These are phyloP conservation scores for Halophytophthora polymorphica DNA, from an alignment of 352 stramenopile genomes.

Conservation along the genomic window DNA sequence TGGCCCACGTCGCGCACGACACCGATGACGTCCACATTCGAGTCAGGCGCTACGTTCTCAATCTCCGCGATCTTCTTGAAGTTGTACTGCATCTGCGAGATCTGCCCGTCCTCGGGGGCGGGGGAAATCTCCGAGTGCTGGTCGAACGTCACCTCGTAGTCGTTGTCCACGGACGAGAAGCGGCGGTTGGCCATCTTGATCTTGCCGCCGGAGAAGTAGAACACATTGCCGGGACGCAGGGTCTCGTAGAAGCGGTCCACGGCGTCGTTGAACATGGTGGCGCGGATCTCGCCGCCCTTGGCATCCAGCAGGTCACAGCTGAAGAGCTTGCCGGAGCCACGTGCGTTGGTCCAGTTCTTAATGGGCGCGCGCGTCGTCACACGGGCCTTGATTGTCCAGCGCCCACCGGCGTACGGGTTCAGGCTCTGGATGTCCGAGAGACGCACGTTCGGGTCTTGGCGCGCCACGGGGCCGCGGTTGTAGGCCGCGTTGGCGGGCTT, in stretches of 20 bases:
- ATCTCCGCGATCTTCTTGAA: conserved; percentile 95
- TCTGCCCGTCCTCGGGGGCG: conserved; percentile 85
- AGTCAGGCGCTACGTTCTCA: conserved; percentile 81
- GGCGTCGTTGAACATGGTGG: conserved; percentile 98
- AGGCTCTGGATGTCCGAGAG: conserved; percentile 86
- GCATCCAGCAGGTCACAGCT: conserved; percentile 95
- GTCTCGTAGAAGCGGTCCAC: conserved; percentile 97
- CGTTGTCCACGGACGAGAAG: conserved; percentile 95
- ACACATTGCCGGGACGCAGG: conserved; percentile 87
- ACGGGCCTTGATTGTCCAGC: conserved; percentile 96
- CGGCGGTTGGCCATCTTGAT: conserved; percentile 98
- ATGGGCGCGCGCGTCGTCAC: conserved; percentile 92
- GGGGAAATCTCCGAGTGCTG: conserved; percentile 93
- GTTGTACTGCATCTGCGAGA: conserved; percentile 89
- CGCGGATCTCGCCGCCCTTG: conserved; percentile 94
- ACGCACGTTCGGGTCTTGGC: conserved; percentile 78
- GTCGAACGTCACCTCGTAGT: conserved; percentile 99
- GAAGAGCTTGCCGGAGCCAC: conserved; percentile 96
- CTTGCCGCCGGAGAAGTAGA: conserved; percentile 93
- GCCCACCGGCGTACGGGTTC: conserved; percentile 92
- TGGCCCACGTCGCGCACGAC: conserved; percentile 94
- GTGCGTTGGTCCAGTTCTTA: conserved; percentile 95
- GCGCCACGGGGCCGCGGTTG: conserved; percentile 78
- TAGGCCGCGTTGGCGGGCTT: conserved; percentile 36
- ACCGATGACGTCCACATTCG: conserved; percentile 94